Conservation (phyloP, 176 grass and related monocot species). For the Triticum timopheevii region DNA sequence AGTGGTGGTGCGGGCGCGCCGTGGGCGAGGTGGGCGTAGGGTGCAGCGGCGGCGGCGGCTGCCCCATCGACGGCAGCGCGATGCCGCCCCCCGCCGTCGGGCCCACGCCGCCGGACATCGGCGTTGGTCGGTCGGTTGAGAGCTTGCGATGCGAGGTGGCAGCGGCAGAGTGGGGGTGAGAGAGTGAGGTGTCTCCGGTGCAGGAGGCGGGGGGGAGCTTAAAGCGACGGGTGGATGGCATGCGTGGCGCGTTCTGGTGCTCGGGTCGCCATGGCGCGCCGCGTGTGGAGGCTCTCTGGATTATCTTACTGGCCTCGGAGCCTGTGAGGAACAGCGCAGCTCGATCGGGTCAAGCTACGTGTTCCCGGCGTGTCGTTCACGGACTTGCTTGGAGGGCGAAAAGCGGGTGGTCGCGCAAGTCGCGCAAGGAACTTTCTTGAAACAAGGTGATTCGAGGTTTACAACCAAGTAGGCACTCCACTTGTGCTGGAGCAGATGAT, state of each 20-base stretch:
- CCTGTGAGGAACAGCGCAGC: background rate
- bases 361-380: constrained; percentile 29
- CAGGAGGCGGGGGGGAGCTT: background rate
- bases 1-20: constrained; percentile 40
- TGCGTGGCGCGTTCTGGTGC: constrained; percentile 29
- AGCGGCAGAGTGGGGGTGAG: background rate
- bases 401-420: background rate
- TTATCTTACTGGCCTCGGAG: constrained; percentile 19
- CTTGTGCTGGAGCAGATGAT: too few species aligned
- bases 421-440: constrained; percentile 23
- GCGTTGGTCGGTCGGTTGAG: background rate
- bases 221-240: background rate
- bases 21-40: constrained; percentile 43
- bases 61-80: constrained; percentile 31
- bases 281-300: constrained; percentile 12
- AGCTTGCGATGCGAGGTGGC: background rate
- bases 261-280: background rate
- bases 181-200: background rate
- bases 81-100: constrained; percentile 51
- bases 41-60: constrained; percentile 37
- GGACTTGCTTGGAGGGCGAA: background rate
- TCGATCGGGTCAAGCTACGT: constrained; percentile 25
- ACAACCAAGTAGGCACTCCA: background rate
- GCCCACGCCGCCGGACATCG: constrained; percentile 53
- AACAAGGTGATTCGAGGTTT: constrained; percentile 3